Evolutionary conservation across 2,329 filamentous ascomycete species (phyloP), one percentile per base, ranked within the genome.

Genomic region (Mycogone perniciosa): DNA sequence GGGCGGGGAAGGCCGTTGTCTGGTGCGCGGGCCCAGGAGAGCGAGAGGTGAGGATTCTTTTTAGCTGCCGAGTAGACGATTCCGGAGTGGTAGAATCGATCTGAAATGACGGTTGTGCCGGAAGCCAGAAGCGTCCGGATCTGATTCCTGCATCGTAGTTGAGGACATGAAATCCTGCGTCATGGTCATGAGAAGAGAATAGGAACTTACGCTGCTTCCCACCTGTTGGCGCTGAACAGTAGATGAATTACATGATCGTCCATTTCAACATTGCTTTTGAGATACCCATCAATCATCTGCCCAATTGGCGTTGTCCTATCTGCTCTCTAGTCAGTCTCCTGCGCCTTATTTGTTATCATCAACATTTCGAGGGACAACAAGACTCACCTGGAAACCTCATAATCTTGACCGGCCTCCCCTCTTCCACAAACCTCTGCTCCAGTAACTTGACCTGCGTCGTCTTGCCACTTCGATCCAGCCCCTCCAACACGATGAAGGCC

Each of bases 11-110:
- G 77, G 0, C 92, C 92, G 10, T 88, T 78, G 61, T 97, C 93
- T 1, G 91, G 89, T 11, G 83, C 78, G 59, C 88, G 84, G 6
- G 89, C 90, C 91, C 93, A 99, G 0, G 78, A 70, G 0, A 96
- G 74, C 0, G 79, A 73, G 9, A 96, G 76, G 2, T 74, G 67
- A 0, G 84, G 80, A 59, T 88, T 89, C 41, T 81, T 76, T 65
- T 97, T 97, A 4, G 93, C 92, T 0, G 89, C 89, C 27, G 85
- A 89, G 72, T 97, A 99, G 45, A 96, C 89, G 51, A 91, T 88
- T 48, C 93, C 93, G 20, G 88, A 93, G 73, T 96, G 92, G 66
- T 95, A 95, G 72, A 97, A 99, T 44, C 93, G 84, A 68, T 99
- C 93, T 58, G 92, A 84, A 37, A 99, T 75, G 31, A 99, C 77